A percentile compares a stretch with the other conserved stretches of the same genome.
Conservation (phyloP, 495 filamentous ascomycete species). For the Filosporella fistucella region DNA sequence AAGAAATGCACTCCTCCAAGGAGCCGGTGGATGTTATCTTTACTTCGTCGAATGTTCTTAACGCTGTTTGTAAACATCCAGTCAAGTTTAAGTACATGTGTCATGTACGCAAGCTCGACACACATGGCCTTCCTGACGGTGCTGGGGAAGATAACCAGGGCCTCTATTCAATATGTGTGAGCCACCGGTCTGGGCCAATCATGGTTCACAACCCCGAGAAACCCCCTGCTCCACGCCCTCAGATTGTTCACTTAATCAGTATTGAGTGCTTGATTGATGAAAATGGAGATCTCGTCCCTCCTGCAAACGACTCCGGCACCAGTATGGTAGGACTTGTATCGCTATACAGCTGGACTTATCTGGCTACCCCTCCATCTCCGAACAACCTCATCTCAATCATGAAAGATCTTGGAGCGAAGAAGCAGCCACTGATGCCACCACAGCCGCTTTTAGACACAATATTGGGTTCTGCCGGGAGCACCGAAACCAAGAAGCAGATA, state of each 20-base stretch:
- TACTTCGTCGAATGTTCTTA: no score
- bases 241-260: not conserved
- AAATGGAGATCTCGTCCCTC: not conserved
- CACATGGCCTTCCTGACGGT: constrained; percentile 1
- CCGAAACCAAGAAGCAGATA: not conserved
- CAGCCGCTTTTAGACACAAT: not conserved
- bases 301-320: not conserved
- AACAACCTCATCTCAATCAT: constrained; percentile 29
- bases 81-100: not conserved
- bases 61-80: no score
- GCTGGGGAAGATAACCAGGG: constrained; percentile 5
- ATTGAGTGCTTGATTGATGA: no score
- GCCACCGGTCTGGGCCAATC: not conserved
- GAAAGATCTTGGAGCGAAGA: constrained; percentile 10
- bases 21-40: not conserved
- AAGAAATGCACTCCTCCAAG: not conserved
- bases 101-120: constrained; percentile 7
- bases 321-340: constrained; percentile 31
- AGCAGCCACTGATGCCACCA: not conserved
- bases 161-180: constrained; percentile 1
- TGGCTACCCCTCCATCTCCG: constrained; percentile 28
- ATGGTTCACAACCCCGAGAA: no score
- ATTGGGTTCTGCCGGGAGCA: not conserved
- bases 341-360: constrained; percentile 43
- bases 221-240: not conserved